Base-by-base conservation (phyloP, 768 basidiomycete genomes). In the Lentinula guzmanii region DNA sequence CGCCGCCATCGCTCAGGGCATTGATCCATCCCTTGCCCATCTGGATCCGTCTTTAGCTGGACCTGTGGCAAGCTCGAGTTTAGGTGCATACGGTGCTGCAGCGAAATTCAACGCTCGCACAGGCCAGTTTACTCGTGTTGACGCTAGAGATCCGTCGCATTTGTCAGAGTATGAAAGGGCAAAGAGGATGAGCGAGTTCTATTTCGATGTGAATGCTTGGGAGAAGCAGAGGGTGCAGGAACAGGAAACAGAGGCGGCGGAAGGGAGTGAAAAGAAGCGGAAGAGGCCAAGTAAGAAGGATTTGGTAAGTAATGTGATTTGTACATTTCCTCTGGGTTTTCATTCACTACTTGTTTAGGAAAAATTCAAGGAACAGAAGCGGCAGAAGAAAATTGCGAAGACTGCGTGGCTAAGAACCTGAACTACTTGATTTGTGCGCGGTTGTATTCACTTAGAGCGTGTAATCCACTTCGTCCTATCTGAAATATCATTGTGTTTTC, bases 21-120 rank as follows among this genome's bases (percentile, higher is more conserved):
- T 94, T 69, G 91, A 93, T 71, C 91, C 91, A 3, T 80, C 85
- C 5, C 82, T 94, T 45, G 91, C 91, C 9, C 73, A 87, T 68
- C 86, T 94, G 60, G 91, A 94, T 71, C 92, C 91, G 2, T 77
- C 87, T 2, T 82, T 93, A 31, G 72, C 79, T n/a, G 66, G 72
- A 15, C 68, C 78, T 10, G 66, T 72, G 62, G 65, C 76, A 68
- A 63, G 69, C 21, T 67, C 67, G 16, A 73, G 72, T 13, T 68
- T 76, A 28, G 76, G 52, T 6, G 68, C 78, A 8, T 86, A 85
- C 50, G 71, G 69, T 42, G 82, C 76, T 69, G 75, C 84, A 3
- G 91, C 92, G 18, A 86, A 85, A 68, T 92, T 91, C 78, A 92
- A 91, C 66, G 85, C 90, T 1, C 87, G 90, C 58, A 92, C 91